Evolutionary conservation across 805 yeast species (phyloP), one percentile per base, ranked within the genome.

Genomic region (Pichia insulana): DNA sequence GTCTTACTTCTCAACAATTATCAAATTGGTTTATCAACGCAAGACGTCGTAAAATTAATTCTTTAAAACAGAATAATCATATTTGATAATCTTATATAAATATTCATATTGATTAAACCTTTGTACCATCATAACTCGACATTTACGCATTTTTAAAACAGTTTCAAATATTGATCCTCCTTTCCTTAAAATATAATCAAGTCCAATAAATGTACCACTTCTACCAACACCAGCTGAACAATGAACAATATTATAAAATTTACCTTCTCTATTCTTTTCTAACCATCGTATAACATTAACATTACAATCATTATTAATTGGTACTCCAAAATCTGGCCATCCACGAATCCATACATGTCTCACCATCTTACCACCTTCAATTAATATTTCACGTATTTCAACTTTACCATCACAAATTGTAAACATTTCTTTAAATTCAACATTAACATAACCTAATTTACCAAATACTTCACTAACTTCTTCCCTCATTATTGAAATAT

Each of bases 1-100:
- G 80, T 1, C 68, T 76, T 56, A 70, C 72, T 47, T 71, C 71
- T 53, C 81, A 76, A 53, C 81, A 76, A 50, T 63, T 76, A 45
- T 68, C 75, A 46, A 76, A 76, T 52, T 76, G 81, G 81, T 76
- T 76, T 50, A 76, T 76, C 53, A 76, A 76, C 55, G 81, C 81
- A 15, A 66, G 81, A 57, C 63, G 81, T 53, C 62, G 81, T 49
- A 76, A 75, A 56, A 73, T 77, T 40, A 74, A 71, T 55, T 53
- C 59, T 35, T 61, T 75, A 47, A 68, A 72, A n/a, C n/a, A n/a
- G n/a, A n/a, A n/a, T n/a, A n/a, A n/a, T n/a, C n/a, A n/a, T n/a
- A n/a, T n/a, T n/a, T n/a, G 16, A 59, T 39, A 13, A 68, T 57
- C 39, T 70, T 71, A 53, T 74, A 73, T 44, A 76, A 63, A 41